Base-by-base conservation (phyloP, 1,284 basidiomycete species). In the Papiliotrema nemorosa region DNA sequence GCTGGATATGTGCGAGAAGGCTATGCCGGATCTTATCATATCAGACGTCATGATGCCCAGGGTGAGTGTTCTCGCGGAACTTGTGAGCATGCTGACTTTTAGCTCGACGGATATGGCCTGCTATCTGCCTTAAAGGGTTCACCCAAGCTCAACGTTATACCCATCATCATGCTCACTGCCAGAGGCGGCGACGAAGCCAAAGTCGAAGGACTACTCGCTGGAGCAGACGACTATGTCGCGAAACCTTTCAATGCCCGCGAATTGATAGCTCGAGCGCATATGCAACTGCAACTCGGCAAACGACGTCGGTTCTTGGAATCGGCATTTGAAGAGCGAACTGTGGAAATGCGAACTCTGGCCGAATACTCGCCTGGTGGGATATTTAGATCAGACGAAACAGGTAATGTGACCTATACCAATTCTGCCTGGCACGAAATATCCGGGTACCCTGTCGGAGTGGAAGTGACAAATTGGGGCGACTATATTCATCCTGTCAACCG, bases 1-100 rank as follows among this genome's bases (percentile, higher is more conserved):
- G 2, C 54, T 76, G 18, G 62, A 72, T 3, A 47, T 69, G n/a
- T 68, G 69, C 25, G 49, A 59, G 25, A 52, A 49, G 14, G 44
- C 44, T 6, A 42, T 54, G 7, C 64, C 69, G 40, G 58, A 72
- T 37, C 54, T 73, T 21, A 70, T 78, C 49, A 59, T 77, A 10
- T 68, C 72, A 1, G 77, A 78, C 49, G 70, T 76, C 6, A 74
- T 75, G 69, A 75, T 78, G 73, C 75, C 75, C 2, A 58, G 61
- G 25, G 60, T 70, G 44, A 56, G 63, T 34, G 18, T 29, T 2
- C 3, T 9, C 29, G 41, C 33, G 21, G 13, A 5, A n/a, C n/a
- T n/a, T 24, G 14, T 31, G 35, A 16, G 14, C 9, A 9, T 18
- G 45, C 49, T 52, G 22, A 53, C 26, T 9, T 3, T 21, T 13